Evolutionary conservation across 2,329 filamentous ascomycete genomes (phyloP), one percentile per base, ranked within the genome.

Genomic region (Coniochaeta hoffmannii): DNA sequence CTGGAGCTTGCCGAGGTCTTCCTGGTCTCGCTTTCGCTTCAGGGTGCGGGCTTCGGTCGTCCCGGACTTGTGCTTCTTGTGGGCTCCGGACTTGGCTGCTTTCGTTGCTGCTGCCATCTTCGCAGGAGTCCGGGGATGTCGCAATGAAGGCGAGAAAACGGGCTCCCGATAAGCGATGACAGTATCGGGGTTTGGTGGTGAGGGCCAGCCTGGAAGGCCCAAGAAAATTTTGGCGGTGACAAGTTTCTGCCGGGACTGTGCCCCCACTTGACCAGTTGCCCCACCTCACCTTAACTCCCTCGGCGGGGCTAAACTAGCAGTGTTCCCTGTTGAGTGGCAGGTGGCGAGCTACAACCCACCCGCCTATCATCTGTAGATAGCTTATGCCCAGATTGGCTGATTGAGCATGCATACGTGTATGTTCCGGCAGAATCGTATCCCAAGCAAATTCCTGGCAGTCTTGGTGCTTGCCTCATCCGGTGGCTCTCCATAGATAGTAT

Each of bases 11-110:
- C 59, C 61, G 31, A 67, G 60, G 49, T 61, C 60, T 34, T 67
- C 64, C 12, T 62, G 55, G 5, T 64, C 61, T 34, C 61, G 52
- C 34, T 65, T 64, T 35, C 65, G 60, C 57, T 67, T 68, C 7
- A 63, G 57, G 8, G 64, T 59, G 14, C 59, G 62, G 12, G 62
- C 31, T n/a, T 61, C 59, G 11, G 53, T 3, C 8, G 57, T 59
- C 22, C 28, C n/a, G n/a, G 49, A 34, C 28, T 28, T 32, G 28
- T 50, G 28, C 30, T 50, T 22, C 49, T 31, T 34, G 28, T 50
- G 28, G 28, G 49, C 26, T 2, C 50, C 50, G 10, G 31, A 10
- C 26, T 30, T 32, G 22, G 8, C 26, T 11, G 26, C 2, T 19
- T 53, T 53, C 19, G 15, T 38, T 26, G 9, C 19, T 17, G 50